phyloP scores from a whole-genome alignment of 441 rosid genomes.

The Adansonia gregorii region DNA sequence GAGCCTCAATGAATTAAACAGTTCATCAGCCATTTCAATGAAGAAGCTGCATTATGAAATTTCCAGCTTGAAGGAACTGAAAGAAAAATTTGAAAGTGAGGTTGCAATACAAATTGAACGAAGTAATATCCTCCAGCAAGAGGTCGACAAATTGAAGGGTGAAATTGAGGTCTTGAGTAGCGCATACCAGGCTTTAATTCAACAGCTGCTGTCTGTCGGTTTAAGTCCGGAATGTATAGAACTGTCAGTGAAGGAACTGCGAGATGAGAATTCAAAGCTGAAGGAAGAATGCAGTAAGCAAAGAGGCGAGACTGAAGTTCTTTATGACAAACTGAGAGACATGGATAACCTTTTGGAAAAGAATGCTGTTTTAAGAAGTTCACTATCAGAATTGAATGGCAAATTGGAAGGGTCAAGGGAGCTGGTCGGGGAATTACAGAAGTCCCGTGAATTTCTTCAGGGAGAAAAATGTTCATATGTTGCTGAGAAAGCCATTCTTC shows the following conservation, averaged over 20 bases:
- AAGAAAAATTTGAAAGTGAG: slow-evolving; percentile 64
- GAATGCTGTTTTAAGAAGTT: slow-evolving; percentile 57
- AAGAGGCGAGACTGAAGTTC: slow-evolving; percentile 46
- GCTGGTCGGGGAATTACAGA: slow-evolving; percentile 53
- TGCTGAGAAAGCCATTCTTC: slow-evolving; percentile 58
- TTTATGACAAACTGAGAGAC: slow-evolving; percentile 47
- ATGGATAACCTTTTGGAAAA: slow-evolving; percentile 52
- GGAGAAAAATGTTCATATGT: slow-evolving; percentile 59
- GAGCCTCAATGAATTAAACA: slow-evolving; percentile 51
- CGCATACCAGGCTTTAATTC: slow-evolving; percentile 49
- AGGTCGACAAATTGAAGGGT: slow-evolving; percentile 51
- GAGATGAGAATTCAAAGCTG: slow-evolving; percentile 55
- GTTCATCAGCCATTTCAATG: slow-evolving; percentile 52
- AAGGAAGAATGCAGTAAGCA: slow-evolving; percentile 44
- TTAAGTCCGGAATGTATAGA: slow-evolving; percentile 51
- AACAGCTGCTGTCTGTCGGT: slow-evolving; percentile 58
- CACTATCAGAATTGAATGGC: slow-evolving; percentile 54
- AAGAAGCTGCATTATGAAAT: slow-evolving; percentile 53
- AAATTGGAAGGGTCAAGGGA: slow-evolving; percentile 53
- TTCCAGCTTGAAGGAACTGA: slow-evolving; percentile 53
- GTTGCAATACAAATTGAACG: slow-evolving; percentile 48
- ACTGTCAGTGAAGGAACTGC: slow-evolving; percentile 60
- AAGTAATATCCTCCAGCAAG: slow-evolving; percentile 54
- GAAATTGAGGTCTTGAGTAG: slow-evolving; percentile 47
- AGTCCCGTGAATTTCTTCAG: slow-evolving; percentile 61